Evolutionary conservation across 768 basidiomycete genomes (phyloP).

Genomic region (Leccinum rimulosum): DNA sequence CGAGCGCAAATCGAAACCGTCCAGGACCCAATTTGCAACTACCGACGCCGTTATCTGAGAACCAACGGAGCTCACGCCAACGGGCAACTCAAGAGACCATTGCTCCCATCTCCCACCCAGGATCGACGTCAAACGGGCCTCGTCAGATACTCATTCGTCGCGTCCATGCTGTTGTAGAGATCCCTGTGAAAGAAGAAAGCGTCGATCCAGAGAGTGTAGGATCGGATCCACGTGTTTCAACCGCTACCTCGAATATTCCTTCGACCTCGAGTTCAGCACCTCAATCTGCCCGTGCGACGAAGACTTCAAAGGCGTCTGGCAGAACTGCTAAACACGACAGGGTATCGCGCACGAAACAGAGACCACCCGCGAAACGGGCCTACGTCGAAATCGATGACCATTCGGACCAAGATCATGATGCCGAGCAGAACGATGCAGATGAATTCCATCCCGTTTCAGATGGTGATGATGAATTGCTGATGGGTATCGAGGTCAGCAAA

Average conservation of each 20-base stretch:
- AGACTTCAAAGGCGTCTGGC: slow-evolving; percentile 10
- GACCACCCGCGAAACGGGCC: slow-evolving; percentile 20
- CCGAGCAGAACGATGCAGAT: slow-evolving; percentile 11
- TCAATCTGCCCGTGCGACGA: slow-evolving; percentile 4
- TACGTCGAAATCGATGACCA: slow-evolving; percentile 34
- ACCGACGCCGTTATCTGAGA: slow-evolving; percentile 32
- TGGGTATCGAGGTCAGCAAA: slow-evolving; percentile 52
- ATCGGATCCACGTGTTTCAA: slow-evolving; percentile 1
- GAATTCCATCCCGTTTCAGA: slow-evolving; percentile 29
- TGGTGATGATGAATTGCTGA: slow-evolving; percentile 61
- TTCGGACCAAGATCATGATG: slow-evolving; percentile 18
- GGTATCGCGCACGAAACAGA: slow-evolving; percentile 18
- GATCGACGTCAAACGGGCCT: slow-evolving; percentile 10
- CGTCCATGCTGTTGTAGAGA: slow-evolving; percentile 56
- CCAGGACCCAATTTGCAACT: slow-evolving; percentile 18
- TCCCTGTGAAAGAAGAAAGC: slow-evolving; percentile 65
- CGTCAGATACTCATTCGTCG: slow-evolving; percentile 49
- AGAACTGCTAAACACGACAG: slow-evolving; percentile 3
- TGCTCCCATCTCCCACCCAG: slow-evolving; percentile 2
- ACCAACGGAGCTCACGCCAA: slow-evolving; percentile 25
- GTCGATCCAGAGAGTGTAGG: slow-evolving; percentile 37
- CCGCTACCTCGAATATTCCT: slow-evolving; percentile 12
- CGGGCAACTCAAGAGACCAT: slow-evolving; percentile 13
- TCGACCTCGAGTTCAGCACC: slow-evolving; percentile 15
- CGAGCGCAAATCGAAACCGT: slow-evolving; percentile 9